Percentiles rank a stretch among this genome's conserved stretches.
phyloP scores from a whole-genome alignment of 345 rosid species.

The Nephelium lappaceum region DNA sequence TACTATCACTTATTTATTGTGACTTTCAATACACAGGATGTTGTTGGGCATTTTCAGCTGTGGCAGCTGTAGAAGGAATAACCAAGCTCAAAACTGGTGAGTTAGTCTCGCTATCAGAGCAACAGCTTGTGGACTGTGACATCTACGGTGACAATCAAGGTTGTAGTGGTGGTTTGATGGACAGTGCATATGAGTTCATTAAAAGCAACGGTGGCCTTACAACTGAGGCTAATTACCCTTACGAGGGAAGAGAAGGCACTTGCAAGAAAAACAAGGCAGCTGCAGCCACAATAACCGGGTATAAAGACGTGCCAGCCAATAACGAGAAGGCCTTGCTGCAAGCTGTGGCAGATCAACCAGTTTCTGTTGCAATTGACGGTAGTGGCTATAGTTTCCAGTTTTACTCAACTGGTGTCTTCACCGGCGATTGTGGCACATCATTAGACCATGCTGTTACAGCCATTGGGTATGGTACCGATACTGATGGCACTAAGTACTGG shows the following conservation, averaged over 20 bases:
- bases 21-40: constrained; percentile 30
- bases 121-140: constrained; percentile 60
- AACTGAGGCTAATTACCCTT: constrained; percentile 49
- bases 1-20: background rate
- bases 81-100: constrained; percentile 43
- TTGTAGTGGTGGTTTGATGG: constrained; percentile 46
- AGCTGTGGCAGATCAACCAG: constrained; percentile 59
- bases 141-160: constrained; percentile 29
- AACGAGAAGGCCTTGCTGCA: constrained; percentile 45
- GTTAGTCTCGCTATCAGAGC: constrained; percentile 59
- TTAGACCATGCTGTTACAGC: constrained; percentile 51
- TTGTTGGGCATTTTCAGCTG: constrained; percentile 72
- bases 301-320: constrained; percentile 40
- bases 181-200: constrained; percentile 47
- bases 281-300: constrained; percentile 39
- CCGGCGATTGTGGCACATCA: constrained; percentile 39
- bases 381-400: constrained; percentile 34
- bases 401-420: constrained; percentile 49
- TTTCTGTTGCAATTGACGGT: constrained; percentile 45
- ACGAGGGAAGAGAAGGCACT: constrained; percentile 29
- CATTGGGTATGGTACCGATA: constrained; percentile 53
- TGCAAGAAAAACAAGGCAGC: constrained; percentile 29
- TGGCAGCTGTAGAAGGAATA: constrained; percentile 62
- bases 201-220: constrained; percentile 45
- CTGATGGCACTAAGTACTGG: constrained; percentile 56